Evolutionary conservation across 495 filamentous ascomycete species (phyloP), one percentile per base, ranked within the genome.

Genomic region (Poronia punctata): DNA sequence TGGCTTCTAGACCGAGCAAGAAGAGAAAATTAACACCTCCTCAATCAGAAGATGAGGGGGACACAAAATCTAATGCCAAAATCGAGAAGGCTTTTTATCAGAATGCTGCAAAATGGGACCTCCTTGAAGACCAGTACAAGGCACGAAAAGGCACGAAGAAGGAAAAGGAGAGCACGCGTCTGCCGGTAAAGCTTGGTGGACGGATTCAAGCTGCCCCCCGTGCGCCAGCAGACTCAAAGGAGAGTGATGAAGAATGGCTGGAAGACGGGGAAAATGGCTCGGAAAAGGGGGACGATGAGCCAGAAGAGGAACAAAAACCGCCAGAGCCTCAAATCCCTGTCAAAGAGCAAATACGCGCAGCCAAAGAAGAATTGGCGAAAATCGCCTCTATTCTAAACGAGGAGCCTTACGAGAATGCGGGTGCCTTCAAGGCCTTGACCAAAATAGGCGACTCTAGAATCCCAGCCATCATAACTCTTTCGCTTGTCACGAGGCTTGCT

Each of bases 61-160:
- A 50, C 4, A 41, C 59, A 11, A 43, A 35, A 23, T 52, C 45
- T 16, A 53, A 48, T 10, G 18, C 49, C 20, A 66, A 64, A 28
- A 47, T 64, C 17, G 62, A 73, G 43, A 68, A 64, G 44, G 47
- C 59, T 11, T 72, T 68, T 45, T 61, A 68, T 54, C 63, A 65
- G 25, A 67, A 59, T 53, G 67, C 67, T 12, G 60, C 60, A 23
- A 66, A 61, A 49, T 96, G 92, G 92, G 75, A 94, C 57, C 71
- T 94, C 32, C 70, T 94, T 29, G 92, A 98, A 62, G 83, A 96
- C 50, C 78, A 82, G 52, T 98, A 97, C 70, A 89, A 95, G 62
- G 73, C 74, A 27, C 77, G 75, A 48, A 80, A 92, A 53, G 58
- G 72, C 38, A 78, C 75, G 59, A 80, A 76, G 55, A 83, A 87